Evolutionary conservation across 2,329 filamentous ascomycete genomes (phyloP).

Genomic region (Endocalyx cinctus): DNA sequence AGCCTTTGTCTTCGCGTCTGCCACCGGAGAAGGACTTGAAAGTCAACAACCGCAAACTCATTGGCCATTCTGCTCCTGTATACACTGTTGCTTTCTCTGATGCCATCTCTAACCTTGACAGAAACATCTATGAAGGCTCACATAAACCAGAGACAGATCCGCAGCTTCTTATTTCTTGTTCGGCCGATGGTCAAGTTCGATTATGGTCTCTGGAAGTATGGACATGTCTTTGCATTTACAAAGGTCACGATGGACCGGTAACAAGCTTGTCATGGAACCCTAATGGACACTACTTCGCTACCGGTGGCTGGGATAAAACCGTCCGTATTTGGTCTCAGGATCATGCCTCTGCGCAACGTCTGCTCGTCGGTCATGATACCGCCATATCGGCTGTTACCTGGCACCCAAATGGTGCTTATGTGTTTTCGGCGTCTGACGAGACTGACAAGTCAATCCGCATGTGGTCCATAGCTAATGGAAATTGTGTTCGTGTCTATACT

Average conservation of each 20-base stretch:
- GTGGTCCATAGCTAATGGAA: conserved; percentile 90
- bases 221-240: conserved; percentile 91
- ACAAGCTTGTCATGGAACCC: conserved; percentile 88
- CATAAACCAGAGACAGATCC: conserved; percentile 48
- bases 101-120: conserved; percentile 51
- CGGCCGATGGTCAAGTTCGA: conserved; percentile 81
- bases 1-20: conserved; percentile 66
- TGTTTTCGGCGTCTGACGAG: conserved; percentile 87
- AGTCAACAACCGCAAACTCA: conserved; percentile 64
- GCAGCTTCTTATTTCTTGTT: conserved; percentile 80
- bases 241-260: conserved; percentile 84
- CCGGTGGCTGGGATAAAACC: conserved; percentile 82
- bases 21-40: conserved; percentile 53
- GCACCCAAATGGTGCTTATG: conserved; percentile 89
- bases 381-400: conserved; percentile 89
- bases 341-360: conserved; percentile 79
- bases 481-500: conserved; percentile 84
- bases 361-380: conserved; percentile 89
- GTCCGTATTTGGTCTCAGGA: conserved; percentile 90
- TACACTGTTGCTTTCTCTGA: conserved; percentile 86
- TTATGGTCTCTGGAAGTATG: conserved; percentile 92
- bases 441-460: conserved; percentile 88
- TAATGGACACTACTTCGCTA: conserved; percentile 91
- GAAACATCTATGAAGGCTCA: conserved; percentile 47
- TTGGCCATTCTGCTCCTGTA: conserved; percentile 86